These are phyloP conservation scores for Rehmannia glutinosa DNA, from an alignment of 257 asterid species.

Conservation along the genomic window DNA sequence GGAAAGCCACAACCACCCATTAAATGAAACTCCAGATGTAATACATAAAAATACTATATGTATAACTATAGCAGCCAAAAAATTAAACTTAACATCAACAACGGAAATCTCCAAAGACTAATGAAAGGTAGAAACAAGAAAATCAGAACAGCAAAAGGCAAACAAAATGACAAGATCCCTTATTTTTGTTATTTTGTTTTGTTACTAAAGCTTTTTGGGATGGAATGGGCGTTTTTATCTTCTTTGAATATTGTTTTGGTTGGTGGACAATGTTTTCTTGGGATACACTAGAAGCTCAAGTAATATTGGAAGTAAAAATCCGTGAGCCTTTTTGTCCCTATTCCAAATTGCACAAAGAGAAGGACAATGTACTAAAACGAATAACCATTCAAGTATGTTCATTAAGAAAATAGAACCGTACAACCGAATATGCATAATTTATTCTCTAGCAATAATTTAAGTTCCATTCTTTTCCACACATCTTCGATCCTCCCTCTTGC, in stretches of 20 bases:
- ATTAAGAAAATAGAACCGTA: no score
- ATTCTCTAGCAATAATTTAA: background rate
- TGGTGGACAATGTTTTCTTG: background rate
- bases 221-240: background rate
- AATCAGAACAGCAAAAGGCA: background rate
- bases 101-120: background rate
- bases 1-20: slow-evolving; percentile 18
- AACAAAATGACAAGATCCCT: background rate
- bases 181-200: background rate
- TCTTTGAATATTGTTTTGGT: background rate
- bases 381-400: no score
- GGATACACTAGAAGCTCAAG: no score
- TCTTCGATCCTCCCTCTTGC: background rate
- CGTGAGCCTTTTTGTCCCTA: background rate
- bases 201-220: background rate
- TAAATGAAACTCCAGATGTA: slow-evolving; percentile 2
- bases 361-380: no score
- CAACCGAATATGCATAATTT: no score
- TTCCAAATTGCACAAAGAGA: background rate
- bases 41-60: background rate
- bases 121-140: background rate
- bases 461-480: background rate
- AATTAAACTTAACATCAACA: background rate
- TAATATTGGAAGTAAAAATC: no score
- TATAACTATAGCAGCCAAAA: background rate